Evolutionary conservation across 768 basidiomycete species (phyloP), one percentile per base, ranked within the genome.

Genomic region (Lactarius akahatsu): DNA sequence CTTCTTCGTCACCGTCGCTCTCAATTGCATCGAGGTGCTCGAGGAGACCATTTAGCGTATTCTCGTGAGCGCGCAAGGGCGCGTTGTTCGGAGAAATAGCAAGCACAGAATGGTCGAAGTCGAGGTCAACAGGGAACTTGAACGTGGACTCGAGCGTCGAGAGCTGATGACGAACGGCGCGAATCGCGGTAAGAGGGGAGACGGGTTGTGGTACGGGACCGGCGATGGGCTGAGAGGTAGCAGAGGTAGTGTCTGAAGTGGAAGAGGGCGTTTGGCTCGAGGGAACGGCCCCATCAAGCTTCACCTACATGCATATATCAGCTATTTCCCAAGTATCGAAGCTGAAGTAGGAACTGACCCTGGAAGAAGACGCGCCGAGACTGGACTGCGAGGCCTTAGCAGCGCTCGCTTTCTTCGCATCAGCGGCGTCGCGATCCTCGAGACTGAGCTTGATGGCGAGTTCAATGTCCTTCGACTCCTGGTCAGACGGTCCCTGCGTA

Each of bases 21-120:
- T 89, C 84, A 30, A 92, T 82, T 0, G 81, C 83, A 67, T 92
- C 90, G 18, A 92, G 82, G 65, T 80, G 80, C 57, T 83, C 80
- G 36, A 92, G 79, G 10, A 92, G 74, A 45, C 85, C 84, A 62
- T 82, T 83, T 50, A 92, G 79, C 54, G 80, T 77, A 69, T 91
- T 83, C 26, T 80, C 77, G 73, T 91, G 87, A 5, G 77, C 79
- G 74, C 87, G 88, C 28, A 91, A 76, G 0, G 82, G 74, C 18
- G 82, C 85, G 72, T 92, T 92, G 50, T 73, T 78, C 2, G 81
- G 74, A 8, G 86, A 85, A 77, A 80, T 91, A 5, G 85, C 83
- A 41, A 92, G 81, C 73, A 81, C 65, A 43, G 30, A 61, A 50
- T 30, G 26, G 0, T 50, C 63, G 16, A 60, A 61, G 43, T 67